Evolutionary conservation across 1,139 yeast genomes (phyloP).

Genomic region (Candida pseudoviswanathii): DNA sequence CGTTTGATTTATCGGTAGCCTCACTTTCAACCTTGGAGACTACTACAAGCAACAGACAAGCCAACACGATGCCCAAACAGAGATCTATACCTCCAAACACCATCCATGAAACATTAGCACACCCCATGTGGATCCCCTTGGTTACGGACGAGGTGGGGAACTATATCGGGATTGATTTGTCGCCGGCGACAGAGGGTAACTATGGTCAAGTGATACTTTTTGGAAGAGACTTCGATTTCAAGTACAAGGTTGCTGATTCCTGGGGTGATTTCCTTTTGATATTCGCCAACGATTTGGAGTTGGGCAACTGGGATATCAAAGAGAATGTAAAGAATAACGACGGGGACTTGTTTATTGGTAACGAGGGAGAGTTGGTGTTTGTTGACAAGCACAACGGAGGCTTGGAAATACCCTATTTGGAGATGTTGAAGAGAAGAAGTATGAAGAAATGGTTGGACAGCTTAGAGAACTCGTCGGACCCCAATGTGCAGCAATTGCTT

Average conservation of each 20-base stretch:
- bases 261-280: slow-evolving; percentile 84
- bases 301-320: slow-evolving; percentile 70
- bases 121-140: slow-evolving; percentile 88
- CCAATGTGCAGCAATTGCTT: slow-evolving; percentile 24
- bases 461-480: slow-evolving; percentile 20
- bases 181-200: slow-evolving; percentile 64
- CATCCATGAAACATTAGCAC: slow-evolving; percentile 75
- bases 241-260: slow-evolving; percentile 73
- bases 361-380: slow-evolving; percentile 72
- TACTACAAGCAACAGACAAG: slow-evolving; percentile 7
- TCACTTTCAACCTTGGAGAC: slow-evolving; percentile 11
- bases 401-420: slow-evolving; percentile 62
- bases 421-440: slow-evolving; percentile 51
- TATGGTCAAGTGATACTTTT: slow-evolving; percentile 86
- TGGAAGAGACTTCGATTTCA: slow-evolving; percentile 88
- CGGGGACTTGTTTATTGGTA: slow-evolving; percentile 60
- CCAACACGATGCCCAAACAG: slow-evolving; percentile 53
- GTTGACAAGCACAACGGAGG: slow-evolving; percentile 46
- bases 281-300: slow-evolving; percentile 83
- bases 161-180: slow-evolving; percentile 84
- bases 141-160: slow-evolving; percentile 88
- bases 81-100: slow-evolving; percentile 73
- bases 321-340: slow-evolving; percentile 46
- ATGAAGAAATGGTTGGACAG: slow-evolving; percentile 35
- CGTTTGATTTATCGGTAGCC: slow-evolving; percentile 11